These are phyloP conservation scores for Fonsecaea nubica DNA, from an alignment of 2,329 filamentous ascomycete species.

Conservation along the genomic window DNA sequence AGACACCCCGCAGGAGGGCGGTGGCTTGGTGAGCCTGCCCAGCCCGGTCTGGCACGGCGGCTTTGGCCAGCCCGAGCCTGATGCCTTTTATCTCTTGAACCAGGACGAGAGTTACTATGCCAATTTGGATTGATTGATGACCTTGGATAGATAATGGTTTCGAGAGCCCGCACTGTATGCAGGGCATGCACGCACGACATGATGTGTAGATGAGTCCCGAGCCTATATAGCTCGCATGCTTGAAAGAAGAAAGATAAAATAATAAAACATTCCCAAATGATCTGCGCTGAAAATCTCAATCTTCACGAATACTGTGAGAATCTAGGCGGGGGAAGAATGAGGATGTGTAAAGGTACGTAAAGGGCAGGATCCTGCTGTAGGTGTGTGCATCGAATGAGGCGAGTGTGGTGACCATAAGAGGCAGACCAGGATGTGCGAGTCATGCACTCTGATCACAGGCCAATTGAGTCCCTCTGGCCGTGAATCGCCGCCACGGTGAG, in stretches of 20 bases:
- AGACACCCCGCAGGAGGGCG: slow-evolving; percentile 41
- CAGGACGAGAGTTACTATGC: slow-evolving; percentile 42
- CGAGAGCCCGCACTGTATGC: no score
- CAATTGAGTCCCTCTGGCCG: neutral
- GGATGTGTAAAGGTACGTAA: no score
- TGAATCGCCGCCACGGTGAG: neutral
- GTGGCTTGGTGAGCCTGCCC: slow-evolving; percentile 40
- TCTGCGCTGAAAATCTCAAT: neutral
- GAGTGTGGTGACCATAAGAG: no score
- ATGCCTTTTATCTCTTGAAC: slow-evolving; percentile 45
- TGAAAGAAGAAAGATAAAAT: neutral
- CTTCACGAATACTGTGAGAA: no score
- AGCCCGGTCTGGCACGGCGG: slow-evolving; percentile 48
- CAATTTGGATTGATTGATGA: slow-evolving; percentile 11
- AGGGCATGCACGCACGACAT: no score
- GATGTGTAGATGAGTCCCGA: neutral
- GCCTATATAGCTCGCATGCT: neutral
- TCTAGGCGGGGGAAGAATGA: no score
- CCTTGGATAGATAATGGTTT: no score
- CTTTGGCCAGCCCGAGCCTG: slow-evolving; percentile 44
- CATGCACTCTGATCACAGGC: neutral
- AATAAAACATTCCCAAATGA: no score
- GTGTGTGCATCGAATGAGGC: no score
- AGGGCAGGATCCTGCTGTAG: no score
- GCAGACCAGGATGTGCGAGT: no score